phyloP scores from a whole-genome alignment of 306 rosid genomes.

The Acacia melanoxylon region DNA sequence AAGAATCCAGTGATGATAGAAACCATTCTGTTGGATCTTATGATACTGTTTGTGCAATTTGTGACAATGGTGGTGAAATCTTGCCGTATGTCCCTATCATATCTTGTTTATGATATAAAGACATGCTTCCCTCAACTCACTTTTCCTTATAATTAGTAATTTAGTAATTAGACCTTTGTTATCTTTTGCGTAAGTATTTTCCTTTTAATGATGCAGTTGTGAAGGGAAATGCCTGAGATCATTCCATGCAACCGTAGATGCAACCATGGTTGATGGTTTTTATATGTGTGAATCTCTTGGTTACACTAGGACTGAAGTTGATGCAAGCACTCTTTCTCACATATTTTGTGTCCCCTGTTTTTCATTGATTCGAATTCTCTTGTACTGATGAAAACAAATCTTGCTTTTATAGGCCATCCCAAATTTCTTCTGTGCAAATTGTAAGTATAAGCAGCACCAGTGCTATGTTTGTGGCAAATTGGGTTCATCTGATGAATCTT shows the following conservation, averaged over 20 bases:
- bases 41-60: conserved; percentile 64
- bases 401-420: conserved; percentile 50
- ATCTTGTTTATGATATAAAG: conserved; percentile 15
- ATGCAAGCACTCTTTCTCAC: conserved; percentile 34
- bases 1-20: conserved; percentile 22
- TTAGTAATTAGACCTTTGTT: conserved; percentile 10
- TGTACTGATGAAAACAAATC: conserved; percentile 19
- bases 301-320: conserved; percentile 38
- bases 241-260: conserved; percentile 55
- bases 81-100: conserved; percentile 50
- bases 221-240: conserved; percentile 79
- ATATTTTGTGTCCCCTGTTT: conserved; percentile 23
- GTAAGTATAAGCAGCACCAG: conserved; percentile 61
- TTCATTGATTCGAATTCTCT: background rate
- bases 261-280: conserved; percentile 12
- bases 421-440: conserved; percentile 58
- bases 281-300: conserved; percentile 60
- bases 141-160: background rate
- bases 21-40: conserved; percentile 38
- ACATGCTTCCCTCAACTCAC: background rate
- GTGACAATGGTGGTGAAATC: conserved; percentile 74
- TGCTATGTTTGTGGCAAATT: conserved; percentile 68
- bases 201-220: conserved; percentile 44
- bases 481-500: conserved; percentile 65
- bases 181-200: background rate